phyloP scores from a whole-genome alignment of 768 basidiomycete genomes.

The Saitozyma podzolica region DNA sequence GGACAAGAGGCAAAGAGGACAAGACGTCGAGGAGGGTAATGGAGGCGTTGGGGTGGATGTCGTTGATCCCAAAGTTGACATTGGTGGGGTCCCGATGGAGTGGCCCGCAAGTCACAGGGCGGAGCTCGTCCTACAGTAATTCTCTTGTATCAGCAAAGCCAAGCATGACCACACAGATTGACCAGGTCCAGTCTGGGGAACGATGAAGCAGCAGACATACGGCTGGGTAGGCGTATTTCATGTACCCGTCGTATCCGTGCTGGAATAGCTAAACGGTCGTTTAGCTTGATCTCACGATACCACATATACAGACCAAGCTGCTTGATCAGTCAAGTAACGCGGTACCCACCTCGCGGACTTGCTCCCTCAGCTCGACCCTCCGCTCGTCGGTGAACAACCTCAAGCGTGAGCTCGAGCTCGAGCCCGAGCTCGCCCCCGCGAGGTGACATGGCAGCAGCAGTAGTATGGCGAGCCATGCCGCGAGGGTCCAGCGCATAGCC shows the following conservation, averaged over 20 bases:
- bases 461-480: too few relatives aligned
- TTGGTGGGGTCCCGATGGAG: slow-evolving; percentile 25
- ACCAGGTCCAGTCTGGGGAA: too few relatives aligned
- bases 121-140: slow-evolving; percentile 65
- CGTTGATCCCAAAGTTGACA: slow-evolving; percentile 78
- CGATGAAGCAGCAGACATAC: slow-evolving; percentile 17
- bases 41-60: slow-evolving; percentile 92
- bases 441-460: too few relatives aligned
- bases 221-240: slow-evolving; percentile 62
- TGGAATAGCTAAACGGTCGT: slow-evolving; percentile 65
- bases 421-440: too few relatives aligned
- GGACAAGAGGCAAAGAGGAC: slow-evolving; percentile 79
- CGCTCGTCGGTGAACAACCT: neutral
- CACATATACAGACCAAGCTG: neutral
- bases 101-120: slow-evolving; percentile 73
- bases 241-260: slow-evolving; percentile 86
- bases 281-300: neutral
- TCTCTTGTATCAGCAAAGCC: slow-evolving; percentile 12
- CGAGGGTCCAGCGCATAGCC: too few relatives aligned
- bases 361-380: slow-evolving; percentile 10
- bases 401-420: too few relatives aligned
- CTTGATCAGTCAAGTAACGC: neutral
- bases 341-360: slow-evolving; percentile 12
- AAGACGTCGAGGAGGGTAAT: slow-evolving; percentile 61
- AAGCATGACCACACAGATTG: neutral